A percentile compares a stretch with the other conserved stretches of the same genome.
These are phyloP conservation scores for Leptosphaerulina australis DNA, from an alignment of 2,329 filamentous ascomycete genomes.

Conservation along the genomic window DNA sequence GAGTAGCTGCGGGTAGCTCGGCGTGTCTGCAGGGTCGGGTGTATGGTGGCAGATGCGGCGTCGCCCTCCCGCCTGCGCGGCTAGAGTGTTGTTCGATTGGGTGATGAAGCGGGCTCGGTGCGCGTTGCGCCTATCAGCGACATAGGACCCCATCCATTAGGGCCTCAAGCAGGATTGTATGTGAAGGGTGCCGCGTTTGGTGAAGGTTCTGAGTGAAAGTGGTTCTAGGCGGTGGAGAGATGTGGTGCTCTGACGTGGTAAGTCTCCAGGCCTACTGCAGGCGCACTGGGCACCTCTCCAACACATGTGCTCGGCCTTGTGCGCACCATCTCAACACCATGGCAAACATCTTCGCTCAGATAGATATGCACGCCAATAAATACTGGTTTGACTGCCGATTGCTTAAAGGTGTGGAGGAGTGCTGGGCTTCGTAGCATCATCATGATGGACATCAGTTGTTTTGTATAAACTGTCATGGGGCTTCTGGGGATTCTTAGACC, in stretches of 20 bases:
- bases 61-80: constrained; percentile 34
- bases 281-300: constrained; percentile 1
- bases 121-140: constrained; percentile 43
- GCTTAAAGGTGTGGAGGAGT: too few species aligned
- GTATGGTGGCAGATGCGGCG: constrained; percentile 13
- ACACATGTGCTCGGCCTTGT: not conserved
- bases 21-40: constrained; percentile 26
- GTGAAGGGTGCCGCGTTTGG: constrained; percentile 3
- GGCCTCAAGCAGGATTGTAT: constrained; percentile 17
- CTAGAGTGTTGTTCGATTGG: constrained; percentile 40
- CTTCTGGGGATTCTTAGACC: constrained; percentile 13
- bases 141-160: constrained; percentile 37
- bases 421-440: too few species aligned
- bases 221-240: constrained; percentile 7
- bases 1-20: constrained; percentile 21
- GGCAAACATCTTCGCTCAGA: not conserved
- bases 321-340: constrained; percentile 5
- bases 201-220: constrained; percentile 11
- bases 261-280: not conserved
- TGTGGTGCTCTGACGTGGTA: constrained; percentile 29
- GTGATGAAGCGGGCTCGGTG: constrained; percentile 28
- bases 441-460: too few species aligned
- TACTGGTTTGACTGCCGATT: not conserved
- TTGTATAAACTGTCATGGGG: not conserved
- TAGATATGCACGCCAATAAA: not conserved